Percentiles rank a stretch among this genome's conserved stretches.
Evolutionary conservation across 169 alveolate species (phyloP).

Genomic region (Sarcocystis neurona): DNA sequence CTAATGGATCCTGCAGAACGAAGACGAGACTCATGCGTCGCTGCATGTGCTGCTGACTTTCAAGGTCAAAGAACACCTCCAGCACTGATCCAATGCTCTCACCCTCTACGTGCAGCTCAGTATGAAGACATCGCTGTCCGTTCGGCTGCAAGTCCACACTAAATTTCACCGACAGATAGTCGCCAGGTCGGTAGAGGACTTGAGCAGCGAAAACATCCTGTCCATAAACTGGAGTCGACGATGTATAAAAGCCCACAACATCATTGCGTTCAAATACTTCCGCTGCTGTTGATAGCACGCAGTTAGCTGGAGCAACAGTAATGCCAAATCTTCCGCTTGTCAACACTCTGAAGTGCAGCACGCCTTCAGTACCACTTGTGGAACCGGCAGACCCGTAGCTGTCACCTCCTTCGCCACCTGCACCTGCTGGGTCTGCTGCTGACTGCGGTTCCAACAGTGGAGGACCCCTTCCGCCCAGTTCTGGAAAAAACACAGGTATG

Average conservation of each 20-base stretch:
- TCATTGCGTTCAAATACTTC: slow-evolving; percentile 90
- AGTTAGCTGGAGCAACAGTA: slow-evolving; percentile 91
- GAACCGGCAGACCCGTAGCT: too few species aligned
- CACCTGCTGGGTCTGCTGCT: too few species aligned
- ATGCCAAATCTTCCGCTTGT: slow-evolving; percentile 90
- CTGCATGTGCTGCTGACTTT: slow-evolving; percentile 81
- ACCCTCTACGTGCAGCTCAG: slow-evolving; percentile 88
- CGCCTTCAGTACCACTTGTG: slow-evolving; percentile 72
- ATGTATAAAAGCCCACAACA: slow-evolving; percentile 88
- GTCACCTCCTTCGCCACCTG: too few species aligned
- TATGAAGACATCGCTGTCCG: slow-evolving; percentile 81
- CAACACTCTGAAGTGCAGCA: slow-evolving; percentile 77
- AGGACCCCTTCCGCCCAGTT: too few species aligned
- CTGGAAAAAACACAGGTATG: too few species aligned
- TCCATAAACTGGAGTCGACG: slow-evolving; percentile 75
- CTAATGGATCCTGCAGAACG: slow-evolving; percentile 83
- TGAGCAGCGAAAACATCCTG: slow-evolving; percentile 83
- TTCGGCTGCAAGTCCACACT: slow-evolving; percentile 76
- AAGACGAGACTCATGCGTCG: slow-evolving; percentile 87
- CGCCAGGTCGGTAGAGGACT: slow-evolving; percentile 80
- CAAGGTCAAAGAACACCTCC: slow-evolving; percentile 87
- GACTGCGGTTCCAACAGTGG: too few species aligned
- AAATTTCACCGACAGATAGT: slow-evolving; percentile 79
- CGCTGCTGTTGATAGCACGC: slow-evolving; percentile 79
- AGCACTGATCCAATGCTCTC: slow-evolving; percentile 89